Evolutionary conservation across 2,329 filamentous ascomycete genomes (phyloP).

Genomic region (Ascosphaera aggregata): DNA sequence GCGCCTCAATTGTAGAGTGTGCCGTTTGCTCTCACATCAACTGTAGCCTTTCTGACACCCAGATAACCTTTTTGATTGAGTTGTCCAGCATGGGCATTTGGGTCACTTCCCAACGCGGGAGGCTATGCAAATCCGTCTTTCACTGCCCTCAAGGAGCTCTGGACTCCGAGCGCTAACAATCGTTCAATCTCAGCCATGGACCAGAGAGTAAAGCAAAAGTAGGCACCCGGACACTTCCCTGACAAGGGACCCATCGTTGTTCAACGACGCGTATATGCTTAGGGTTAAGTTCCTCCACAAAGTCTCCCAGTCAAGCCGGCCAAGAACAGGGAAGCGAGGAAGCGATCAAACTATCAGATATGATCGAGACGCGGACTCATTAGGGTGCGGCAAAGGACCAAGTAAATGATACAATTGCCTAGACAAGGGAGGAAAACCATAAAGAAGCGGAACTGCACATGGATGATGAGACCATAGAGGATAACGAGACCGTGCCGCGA

Average conservation of each 20-base stretch:
- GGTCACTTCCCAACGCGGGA: not conserved
- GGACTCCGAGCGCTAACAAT: conserved; percentile 13
- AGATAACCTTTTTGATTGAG: not conserved
- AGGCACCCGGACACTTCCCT: not conserved
- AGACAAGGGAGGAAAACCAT: conserved; percentile 41
- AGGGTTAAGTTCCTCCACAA: conserved; percentile 91
- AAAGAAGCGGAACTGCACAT: conserved; percentile 35
- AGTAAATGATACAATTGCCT: conserved; percentile 13
- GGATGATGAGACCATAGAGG: not conserved
- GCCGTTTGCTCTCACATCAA: not conserved
- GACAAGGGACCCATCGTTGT: conserved; percentile 19
- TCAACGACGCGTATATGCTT: conserved; percentile 24
- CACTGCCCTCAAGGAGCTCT: conserved; percentile 15
- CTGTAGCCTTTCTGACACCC: not conserved
- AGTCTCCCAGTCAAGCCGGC: conserved; percentile 30
- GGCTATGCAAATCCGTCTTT: conserved; percentile 13
- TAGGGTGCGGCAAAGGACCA: conserved; percentile 95
- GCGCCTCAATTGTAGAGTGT: not conserved
- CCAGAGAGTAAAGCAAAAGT: not conserved
- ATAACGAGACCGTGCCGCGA: not conserved
- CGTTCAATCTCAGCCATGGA: not conserved
- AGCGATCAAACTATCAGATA: conserved; percentile 7
- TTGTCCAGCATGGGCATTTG: not conserved
- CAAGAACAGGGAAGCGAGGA: conserved; percentile 7
- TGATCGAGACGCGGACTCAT: conserved; percentile 16